These are phyloP conservation scores for Acephala macrosclerotiorum DNA, from an alignment of 2,329 filamentous ascomycete genomes.

Conservation along the genomic window DNA sequence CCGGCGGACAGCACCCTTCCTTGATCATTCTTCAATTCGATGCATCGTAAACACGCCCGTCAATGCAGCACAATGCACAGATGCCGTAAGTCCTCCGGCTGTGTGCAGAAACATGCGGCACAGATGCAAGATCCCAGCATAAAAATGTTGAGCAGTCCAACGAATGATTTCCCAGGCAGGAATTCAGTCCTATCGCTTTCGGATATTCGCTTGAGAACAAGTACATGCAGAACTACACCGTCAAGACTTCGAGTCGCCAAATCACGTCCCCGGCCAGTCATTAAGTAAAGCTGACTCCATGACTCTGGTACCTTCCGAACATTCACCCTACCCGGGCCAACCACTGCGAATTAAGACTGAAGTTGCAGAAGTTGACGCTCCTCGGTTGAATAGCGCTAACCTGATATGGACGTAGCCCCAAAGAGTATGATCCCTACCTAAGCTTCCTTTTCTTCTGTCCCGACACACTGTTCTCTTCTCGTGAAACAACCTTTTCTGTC, in stretches of 20 bases:
- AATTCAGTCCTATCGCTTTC: background rate
- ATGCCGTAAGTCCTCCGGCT: conserved; percentile 8
- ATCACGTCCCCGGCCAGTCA: background rate
- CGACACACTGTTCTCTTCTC: background rate
- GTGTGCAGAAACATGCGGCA: conserved; percentile 12
- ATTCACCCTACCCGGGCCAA: background rate
- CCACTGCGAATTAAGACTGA: too few species aligned
- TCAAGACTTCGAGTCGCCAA: background rate
- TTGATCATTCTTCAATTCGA: background rate
- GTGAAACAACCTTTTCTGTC: background rate
- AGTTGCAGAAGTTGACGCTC: too few species aligned
- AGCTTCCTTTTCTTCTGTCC: background rate
- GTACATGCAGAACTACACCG: background rate
- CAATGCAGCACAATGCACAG: background rate
- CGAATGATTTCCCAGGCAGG: background rate
- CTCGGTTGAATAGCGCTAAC: too few species aligned
- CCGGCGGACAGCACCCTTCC: background rate
- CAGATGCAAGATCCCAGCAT: background rate
- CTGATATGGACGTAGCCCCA: too few species aligned
- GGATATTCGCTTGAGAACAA: background rate
- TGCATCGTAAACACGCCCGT: background rate
- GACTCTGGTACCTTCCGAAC: background rate
- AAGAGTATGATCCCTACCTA: background rate
- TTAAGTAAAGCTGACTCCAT: conserved; percentile 6
- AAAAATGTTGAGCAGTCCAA: background rate